Conservation (phyloP, 768 basidiomycete species). For the Clavaria fumosa region DNA sequence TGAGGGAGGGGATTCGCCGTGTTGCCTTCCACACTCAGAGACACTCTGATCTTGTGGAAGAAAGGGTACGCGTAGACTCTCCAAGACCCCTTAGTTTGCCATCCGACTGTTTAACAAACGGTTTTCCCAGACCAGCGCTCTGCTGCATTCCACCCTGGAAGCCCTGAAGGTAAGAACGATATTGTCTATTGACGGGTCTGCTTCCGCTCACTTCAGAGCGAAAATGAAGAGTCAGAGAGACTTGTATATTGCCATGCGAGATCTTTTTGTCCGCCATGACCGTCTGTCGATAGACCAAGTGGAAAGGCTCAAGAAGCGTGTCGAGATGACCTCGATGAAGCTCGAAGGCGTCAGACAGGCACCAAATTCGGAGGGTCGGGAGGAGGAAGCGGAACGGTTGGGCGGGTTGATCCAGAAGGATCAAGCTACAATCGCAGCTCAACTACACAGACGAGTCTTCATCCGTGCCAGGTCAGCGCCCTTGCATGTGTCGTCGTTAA, state of each 20-base stretch:
- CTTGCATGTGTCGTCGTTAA: no score
- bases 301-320: conserved; percentile 74
- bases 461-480: conserved; percentile 64
- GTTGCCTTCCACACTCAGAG: conserved; percentile 52
- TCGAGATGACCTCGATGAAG: conserved; percentile 61
- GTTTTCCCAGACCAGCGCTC: conserved; percentile 34
- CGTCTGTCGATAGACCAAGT: conserved; percentile 82
- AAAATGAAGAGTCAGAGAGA: conserved; percentile 53
- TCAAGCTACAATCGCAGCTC: conserved; percentile 60
- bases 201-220: conserved; percentile 8
- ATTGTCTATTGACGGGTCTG: neutral
- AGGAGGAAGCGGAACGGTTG: conserved; percentile 69
- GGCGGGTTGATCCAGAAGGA: conserved; percentile 67
- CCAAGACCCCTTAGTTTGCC: neutral
- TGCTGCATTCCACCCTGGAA: conserved; percentile 60
- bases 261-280: conserved; percentile 76
- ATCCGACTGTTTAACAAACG: neutral
- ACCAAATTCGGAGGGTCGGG: conserved; percentile 69
- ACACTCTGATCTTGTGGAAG: conserved; percentile 60
- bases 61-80: conserved; percentile 34
- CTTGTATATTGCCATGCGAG: conserved; percentile 74
- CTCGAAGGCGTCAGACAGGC: conserved; percentile 59
- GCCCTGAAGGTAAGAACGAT: conserved; percentile 44
- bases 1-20: conserved; percentile 53
- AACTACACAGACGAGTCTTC: conserved; percentile 69